phyloP scores from a whole-genome alignment of 148 eudicot species.

The Silene latifolia region DNA sequence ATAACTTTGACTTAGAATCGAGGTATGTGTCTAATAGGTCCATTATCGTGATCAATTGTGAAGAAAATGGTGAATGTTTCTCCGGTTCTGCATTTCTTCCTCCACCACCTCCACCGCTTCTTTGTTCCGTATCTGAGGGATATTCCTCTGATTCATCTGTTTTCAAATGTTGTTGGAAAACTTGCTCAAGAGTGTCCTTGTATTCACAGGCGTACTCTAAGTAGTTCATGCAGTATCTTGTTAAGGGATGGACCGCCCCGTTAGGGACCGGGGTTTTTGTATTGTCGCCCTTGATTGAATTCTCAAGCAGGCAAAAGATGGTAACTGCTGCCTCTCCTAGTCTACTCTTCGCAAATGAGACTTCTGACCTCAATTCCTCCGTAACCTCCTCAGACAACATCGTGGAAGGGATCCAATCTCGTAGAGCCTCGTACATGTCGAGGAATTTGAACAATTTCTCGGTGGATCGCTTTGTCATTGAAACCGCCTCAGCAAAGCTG shows the following conservation, averaged over 20 bases:
- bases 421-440: conserved; percentile 62
- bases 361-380: conserved; percentile 41
- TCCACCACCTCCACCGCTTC: background rate
- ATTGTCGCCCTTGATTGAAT: conserved; percentile 58
- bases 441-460: conserved; percentile 80
- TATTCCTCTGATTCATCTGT: conserved; percentile 37
- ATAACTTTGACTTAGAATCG: conserved; percentile 58
- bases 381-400: conserved; percentile 19
- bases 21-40: conserved; percentile 57
- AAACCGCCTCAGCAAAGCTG: conserved; percentile 59
- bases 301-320: conserved; percentile 64
- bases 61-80: conserved; percentile 40
- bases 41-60: conserved; percentile 48
- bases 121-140: conserved; percentile 19
- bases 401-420: conserved; percentile 29
- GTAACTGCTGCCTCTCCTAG: conserved; percentile 59
- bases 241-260: conserved; percentile 83
- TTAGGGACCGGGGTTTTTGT: conserved; percentile 63
- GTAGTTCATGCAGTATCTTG: conserved; percentile 79
- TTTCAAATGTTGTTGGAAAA: conserved; percentile 53
- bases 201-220: conserved; percentile 61
- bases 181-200: conserved; percentile 54
- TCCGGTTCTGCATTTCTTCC: too few relatives aligned
- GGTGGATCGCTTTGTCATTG: conserved; percentile 57
- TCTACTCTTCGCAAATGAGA: conserved; percentile 32